Evolutionary conservation across 1,139 yeast species (phyloP), one percentile per base, ranked within the genome.

Genomic region (Zygosaccharomyces pseudobailii): DNA sequence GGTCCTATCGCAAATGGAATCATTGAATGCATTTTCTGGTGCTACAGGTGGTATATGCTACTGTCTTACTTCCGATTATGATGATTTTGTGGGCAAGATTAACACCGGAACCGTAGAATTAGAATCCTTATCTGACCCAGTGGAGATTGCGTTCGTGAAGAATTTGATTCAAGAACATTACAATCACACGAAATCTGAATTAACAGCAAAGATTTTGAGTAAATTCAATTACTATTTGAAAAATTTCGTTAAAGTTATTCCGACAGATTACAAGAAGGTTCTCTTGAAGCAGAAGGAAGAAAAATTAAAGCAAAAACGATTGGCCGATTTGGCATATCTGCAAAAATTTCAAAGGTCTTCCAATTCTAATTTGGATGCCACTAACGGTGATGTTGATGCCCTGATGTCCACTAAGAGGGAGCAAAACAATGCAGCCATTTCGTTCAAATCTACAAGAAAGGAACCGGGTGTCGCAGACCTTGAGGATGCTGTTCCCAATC

Each of bases 31-130:
- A 39, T 70, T 70, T 52, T 96, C 98, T 48, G 98, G 98, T 76
- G 94, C 94, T 87, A 90, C 97, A 62, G 98, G 98, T 71, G 98
- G 98, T 80, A 92, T 92, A 68, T 96, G 96, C 28, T 92, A 92
- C 66, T 97, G 94, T 51, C 76, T 90, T 62, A 96, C 90, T 62
- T 87, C 92, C 77, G 97, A 94, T 46, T 65, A 61, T 50, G 96
- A 90, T 67, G 96, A 89, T 66, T 90, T 92, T 63, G 71, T 74
- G 55, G 82, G 82, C 52, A 85, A 85, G 71, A 90, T 87, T 57
- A 92, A 92, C 71, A 66, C 72, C 42, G 92, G 84, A 56, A 83
- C 88, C 59, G 92, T 92, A 59, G 97, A 86, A 62, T 77, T 92
- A 50, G 76, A 85, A 40, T 75, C 76, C 48, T 78, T 92, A 46